Percentiles rank a stretch among this genome's conserved stretches.
These are phyloP conservation scores for Entoloma clypeatum DNA, from an alignment of 1,284 basidiomycete genomes.

Conservation along the genomic window DNA sequence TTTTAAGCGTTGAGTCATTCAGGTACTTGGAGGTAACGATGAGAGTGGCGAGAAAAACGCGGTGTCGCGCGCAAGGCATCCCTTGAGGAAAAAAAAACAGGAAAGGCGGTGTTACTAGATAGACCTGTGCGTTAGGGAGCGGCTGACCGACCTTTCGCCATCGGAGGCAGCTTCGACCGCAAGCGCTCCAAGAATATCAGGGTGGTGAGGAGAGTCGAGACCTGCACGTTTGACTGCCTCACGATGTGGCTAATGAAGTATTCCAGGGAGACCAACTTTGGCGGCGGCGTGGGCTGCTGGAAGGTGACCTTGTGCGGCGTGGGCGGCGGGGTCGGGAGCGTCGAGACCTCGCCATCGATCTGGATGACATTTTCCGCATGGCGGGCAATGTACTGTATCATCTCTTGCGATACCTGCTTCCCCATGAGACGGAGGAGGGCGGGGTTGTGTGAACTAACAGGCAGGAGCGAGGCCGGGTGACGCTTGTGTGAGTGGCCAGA, in stretches of 20 bases:
- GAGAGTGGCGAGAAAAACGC: constrained; percentile 92
- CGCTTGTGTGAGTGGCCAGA: constrained; percentile 27
- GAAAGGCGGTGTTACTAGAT: constrained; percentile 8
- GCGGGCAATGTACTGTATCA: constrained; percentile 75
- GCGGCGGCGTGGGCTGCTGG: constrained; percentile 25
- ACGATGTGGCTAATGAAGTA: constrained; percentile 87
- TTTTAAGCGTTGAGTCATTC: constrained; percentile 95
- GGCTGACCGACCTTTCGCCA: constrained; percentile 72
- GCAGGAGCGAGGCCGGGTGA: constrained; percentile 70
- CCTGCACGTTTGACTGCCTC: constrained; percentile 86
- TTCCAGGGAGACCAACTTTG: constrained; percentile 61
- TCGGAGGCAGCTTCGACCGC: constrained; percentile 73
- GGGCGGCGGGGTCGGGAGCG: constrained; percentile 50
- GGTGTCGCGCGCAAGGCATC: constrained; percentile 89
- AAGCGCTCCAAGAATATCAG: constrained; percentile 93
- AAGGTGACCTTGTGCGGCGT: constrained; percentile 42
- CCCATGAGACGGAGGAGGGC: constrained; percentile 76
- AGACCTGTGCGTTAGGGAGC: constrained; percentile 4
- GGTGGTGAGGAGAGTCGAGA: constrained; percentile 88
- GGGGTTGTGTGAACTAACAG: constrained; percentile 67
- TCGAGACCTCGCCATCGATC: constrained; percentile 45
- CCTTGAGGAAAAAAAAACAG: constrained; percentile 40
- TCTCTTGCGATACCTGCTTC: constrained; percentile 74
- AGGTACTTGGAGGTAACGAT: constrained; percentile 98
- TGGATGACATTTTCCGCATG: constrained; percentile 64